These are phyloP conservation scores for Fusarium annulatum DNA, from an alignment of 2,329 filamentous ascomycete species.

Conservation along the genomic window DNA sequence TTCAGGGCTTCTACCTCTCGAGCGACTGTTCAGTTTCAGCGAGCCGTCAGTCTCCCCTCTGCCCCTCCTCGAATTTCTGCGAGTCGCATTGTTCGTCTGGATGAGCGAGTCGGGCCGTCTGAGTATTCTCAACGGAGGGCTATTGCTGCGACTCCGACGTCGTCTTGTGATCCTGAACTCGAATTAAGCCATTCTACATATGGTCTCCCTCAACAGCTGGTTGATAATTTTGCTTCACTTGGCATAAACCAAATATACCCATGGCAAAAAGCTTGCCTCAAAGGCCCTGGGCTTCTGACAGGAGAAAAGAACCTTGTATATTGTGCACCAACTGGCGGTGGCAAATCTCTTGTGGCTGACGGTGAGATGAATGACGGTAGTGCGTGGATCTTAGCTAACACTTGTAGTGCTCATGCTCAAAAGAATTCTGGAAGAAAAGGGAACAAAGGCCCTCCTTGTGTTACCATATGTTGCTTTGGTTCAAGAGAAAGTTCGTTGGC, in stretches of 20 bases:
- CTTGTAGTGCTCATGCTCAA: conserved; percentile 75
- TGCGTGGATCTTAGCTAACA: conserved; percentile 23
- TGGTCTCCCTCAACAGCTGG: conserved; percentile 67
- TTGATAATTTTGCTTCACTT: conserved; percentile 71
- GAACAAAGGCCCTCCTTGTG: conserved; percentile 76
- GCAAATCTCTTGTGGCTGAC: conserved; percentile 80
- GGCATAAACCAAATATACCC: conserved; percentile 81
- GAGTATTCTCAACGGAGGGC: conserved; percentile 68
- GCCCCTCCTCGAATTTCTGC: conserved; percentile 50
- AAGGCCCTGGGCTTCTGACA: conserved; percentile 72
- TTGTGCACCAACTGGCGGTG: conserved; percentile 80
- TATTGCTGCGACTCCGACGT: conserved; percentile 65
- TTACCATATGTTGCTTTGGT: conserved; percentile 83
- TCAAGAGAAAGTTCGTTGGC: conserved; percentile 81
- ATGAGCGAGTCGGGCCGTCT: conserved; percentile 47
- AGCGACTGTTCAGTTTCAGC: conserved; percentile 48
- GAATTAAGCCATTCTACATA: conserved; percentile 73
- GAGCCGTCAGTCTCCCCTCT: conserved; percentile 48
- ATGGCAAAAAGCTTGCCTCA: conserved; percentile 81
- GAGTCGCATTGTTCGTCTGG: conserved; percentile 59
- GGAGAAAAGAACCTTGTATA: conserved; percentile 80
- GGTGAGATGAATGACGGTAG: conserved; percentile 47
- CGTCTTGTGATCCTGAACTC: conserved; percentile 64
- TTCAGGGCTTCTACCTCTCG: conserved; percentile 1
- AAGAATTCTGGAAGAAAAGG: conserved; percentile 70